phyloP scores from a whole-genome alignment of 2,329 filamentous ascomycete genomes.

The Trichoderma gracile region DNA sequence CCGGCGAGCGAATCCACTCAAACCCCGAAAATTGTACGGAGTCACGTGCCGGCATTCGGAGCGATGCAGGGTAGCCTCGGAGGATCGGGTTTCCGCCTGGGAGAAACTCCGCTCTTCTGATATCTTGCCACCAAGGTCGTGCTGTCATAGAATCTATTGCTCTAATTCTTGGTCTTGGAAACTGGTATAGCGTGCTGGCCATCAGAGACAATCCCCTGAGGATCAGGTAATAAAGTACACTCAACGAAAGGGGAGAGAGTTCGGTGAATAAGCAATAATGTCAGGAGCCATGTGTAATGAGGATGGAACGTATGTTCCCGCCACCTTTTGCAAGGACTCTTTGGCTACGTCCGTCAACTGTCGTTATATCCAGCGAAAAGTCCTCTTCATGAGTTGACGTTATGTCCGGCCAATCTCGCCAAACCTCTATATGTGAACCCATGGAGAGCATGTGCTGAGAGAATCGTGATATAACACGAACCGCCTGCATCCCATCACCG shows the following conservation, averaged over 20 bases:
- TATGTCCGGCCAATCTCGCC: constrained; percentile 66
- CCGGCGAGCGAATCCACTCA: constrained; percentile 15
- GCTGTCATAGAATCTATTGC: background rate
- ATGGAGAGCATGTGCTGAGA: constrained; percentile 32
- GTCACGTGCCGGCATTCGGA: constrained; percentile 35
- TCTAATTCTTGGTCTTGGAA: too few species aligned
- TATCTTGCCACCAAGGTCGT: background rate
- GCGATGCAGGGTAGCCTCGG: constrained; percentile 16
- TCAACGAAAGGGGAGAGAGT: background rate
- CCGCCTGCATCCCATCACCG: constrained; percentile 67
- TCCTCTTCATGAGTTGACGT: constrained; percentile 35
- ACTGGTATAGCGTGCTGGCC: fast-evolving
- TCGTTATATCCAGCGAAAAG: constrained; percentile 31
- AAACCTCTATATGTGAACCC: constrained; percentile 59
- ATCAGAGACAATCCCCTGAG: background rate
- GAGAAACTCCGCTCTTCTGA: background rate
- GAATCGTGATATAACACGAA: constrained; percentile 58
- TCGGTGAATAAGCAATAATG: too few species aligned
- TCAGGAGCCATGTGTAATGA: constrained; percentile 26
- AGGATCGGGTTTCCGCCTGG: constrained; percentile 13
- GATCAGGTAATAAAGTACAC: background rate
- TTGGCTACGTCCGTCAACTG: constrained; percentile 19
- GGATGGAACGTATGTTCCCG: constrained; percentile 51
- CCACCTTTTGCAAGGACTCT: constrained; percentile 47
- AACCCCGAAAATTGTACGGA: constrained; percentile 37